phyloP scores from a whole-genome alignment of 176 grass and related monocot species.

The Puya raimondii region DNA sequence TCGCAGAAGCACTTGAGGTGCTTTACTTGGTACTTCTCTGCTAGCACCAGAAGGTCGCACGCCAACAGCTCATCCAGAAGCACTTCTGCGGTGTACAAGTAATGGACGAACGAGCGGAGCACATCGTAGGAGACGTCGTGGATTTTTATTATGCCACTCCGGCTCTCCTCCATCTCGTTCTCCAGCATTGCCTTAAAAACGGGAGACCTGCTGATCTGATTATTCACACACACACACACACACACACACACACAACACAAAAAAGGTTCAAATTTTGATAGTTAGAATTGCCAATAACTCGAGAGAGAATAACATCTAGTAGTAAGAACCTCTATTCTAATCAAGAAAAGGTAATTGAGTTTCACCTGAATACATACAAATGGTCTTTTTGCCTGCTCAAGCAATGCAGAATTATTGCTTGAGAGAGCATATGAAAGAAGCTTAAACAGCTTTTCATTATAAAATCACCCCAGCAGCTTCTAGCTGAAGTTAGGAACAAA shows the following conservation, averaged over 20 bases:
- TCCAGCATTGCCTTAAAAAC: constrained; percentile 97
- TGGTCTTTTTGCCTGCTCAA: no score
- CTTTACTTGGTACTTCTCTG: constrained; percentile 92
- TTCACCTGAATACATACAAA: no score
- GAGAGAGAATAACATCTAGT: background rate
- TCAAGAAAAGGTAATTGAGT: no score
- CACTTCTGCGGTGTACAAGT: constrained; percentile 72
- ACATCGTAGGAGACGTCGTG: constrained; percentile 60
- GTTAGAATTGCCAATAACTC: background rate
- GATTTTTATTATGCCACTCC: constrained; percentile 86
- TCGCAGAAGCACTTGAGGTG: constrained; percentile 76
- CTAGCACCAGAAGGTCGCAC: constrained; percentile 64
- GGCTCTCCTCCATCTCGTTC: constrained; percentile 92
- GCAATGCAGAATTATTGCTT: no score
- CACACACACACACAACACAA: background rate
- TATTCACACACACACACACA: no score
- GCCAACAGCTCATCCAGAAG: constrained; percentile 70
- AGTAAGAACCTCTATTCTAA: background rate
- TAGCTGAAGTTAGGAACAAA: no score
- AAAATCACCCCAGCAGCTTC: no score
- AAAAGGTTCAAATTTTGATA: background rate
- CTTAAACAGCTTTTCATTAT: no score
- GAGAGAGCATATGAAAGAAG: no score
- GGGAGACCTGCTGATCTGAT: constrained; percentile 80
- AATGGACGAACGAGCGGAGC: constrained; percentile 68